phyloP scores from a whole-genome alignment of 345 rosid species.

The Anastatica hierochuntica region DNA sequence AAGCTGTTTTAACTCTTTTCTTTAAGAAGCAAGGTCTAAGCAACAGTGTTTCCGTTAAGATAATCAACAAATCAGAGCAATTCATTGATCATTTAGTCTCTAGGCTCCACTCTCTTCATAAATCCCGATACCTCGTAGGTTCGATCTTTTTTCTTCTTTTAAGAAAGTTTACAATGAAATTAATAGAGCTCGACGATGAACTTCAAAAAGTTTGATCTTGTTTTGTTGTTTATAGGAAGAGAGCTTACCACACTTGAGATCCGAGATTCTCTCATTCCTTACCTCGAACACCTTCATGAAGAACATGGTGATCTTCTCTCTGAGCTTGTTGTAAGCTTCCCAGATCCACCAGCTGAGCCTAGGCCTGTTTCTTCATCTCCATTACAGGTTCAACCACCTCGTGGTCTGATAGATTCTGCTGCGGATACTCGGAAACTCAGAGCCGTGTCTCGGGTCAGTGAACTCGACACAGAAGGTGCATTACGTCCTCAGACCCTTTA shows the following conservation, averaged over 20 bases:
- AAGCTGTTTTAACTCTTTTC: conserved; percentile 73
- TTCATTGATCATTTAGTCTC: conserved; percentile 75
- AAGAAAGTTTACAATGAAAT: too few species aligned
- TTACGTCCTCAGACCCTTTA: conserved; percentile 63
- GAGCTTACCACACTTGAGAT: conserved; percentile 90
- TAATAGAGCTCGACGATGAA: too few species aligned
- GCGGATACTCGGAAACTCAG: conserved; percentile 40
- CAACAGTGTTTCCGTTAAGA: conserved; percentile 55
- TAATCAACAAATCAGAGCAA: conserved; percentile 58
- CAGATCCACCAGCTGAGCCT: conserved; percentile 43
- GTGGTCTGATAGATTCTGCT: conserved; percentile 25
- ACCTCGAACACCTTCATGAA: conserved; percentile 57
- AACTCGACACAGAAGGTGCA: conserved; percentile 45
- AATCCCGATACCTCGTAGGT: conserved; percentile 92
- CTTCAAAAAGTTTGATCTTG: background rate
- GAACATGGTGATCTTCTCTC: conserved; percentile 52
- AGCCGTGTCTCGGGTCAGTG: conserved; percentile 61
- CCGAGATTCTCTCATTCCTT: conserved; percentile 73
- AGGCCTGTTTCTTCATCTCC: conserved; percentile 18
- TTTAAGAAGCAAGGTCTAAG: conserved; percentile 73
- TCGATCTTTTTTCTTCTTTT: conserved; percentile 36
- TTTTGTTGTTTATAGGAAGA: conserved; percentile 40
- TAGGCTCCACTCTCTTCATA: conserved; percentile 69
- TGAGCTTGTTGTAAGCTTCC: conserved; percentile 62
- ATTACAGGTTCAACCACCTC: conserved; percentile 26